Evolutionary conservation across 169 alveolate species (phyloP).

Genomic region (Plasmodium knowlesi): DNA sequence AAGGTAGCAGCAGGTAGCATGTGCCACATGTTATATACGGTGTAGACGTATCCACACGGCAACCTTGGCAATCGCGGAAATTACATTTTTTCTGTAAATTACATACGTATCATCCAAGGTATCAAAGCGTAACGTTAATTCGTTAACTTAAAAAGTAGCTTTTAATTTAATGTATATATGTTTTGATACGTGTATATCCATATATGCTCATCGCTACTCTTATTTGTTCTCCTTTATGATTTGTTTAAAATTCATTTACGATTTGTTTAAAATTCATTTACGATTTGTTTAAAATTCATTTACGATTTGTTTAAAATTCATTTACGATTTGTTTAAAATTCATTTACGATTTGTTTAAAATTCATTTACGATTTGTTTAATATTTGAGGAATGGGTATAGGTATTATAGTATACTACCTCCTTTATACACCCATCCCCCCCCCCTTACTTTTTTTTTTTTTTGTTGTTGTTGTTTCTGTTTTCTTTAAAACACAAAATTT

Average conservation of each 20-base stretch:
- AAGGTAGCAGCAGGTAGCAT: not conserved
- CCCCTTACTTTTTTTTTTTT: not conserved
- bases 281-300: not conserved
- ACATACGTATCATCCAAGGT: not conserved
- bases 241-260: not conserved
- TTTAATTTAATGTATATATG: not conserved
- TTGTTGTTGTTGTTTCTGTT: not conserved
- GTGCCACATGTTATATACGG: not conserved
- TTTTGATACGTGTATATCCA: not conserved
- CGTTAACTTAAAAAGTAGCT: not conserved
- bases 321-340: not conserved
- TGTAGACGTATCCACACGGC: not conserved
- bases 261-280: not conserved
- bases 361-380: not conserved
- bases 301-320: not conserved
- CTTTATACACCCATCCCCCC: not conserved
- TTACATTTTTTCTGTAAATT: not conserved
- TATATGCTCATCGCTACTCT: not conserved
- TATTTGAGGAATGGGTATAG: not conserved
- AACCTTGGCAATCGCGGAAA: not conserved
- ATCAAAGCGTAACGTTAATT: not conserved
- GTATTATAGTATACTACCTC: not conserved
- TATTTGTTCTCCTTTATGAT: not conserved
- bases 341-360: not conserved
- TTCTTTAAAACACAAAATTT: not conserved